These are phyloP conservation scores for Beauveria medogensis DNA, from an alignment of 2,329 filamentous ascomycete genomes.

Conservation along the genomic window DNA sequence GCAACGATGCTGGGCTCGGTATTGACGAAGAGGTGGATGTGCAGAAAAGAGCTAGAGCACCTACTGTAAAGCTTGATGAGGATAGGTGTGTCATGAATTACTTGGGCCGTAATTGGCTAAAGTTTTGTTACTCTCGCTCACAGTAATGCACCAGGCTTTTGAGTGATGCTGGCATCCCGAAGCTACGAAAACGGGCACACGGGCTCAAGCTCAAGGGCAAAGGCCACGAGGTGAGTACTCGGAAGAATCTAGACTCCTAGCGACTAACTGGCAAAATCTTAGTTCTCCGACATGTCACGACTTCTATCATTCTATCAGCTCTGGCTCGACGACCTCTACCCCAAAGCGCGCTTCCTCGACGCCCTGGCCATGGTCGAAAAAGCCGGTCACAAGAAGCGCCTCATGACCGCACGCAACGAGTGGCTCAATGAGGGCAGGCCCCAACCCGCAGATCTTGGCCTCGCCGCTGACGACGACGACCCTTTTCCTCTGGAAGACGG, in stretches of 20 bases:
- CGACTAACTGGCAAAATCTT: neutral
- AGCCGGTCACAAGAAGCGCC: conserved; percentile 72
- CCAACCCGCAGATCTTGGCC: conserved; percentile 25
- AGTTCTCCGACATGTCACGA: conserved; percentile 78
- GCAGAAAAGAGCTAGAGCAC: conserved; percentile 61
- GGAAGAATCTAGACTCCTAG: too few species aligned
- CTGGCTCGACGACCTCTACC: conserved; percentile 94
- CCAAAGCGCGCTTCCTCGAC: conserved; percentile 88
- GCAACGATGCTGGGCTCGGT: conserved; percentile 51
- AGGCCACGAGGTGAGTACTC: conserved; percentile 68
- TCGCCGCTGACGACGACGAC: conserved; percentile 19
- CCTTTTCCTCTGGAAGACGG: neutral
- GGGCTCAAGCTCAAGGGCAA: conserved; percentile 81
- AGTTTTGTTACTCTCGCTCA: neutral
- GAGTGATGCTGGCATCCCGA: conserved; percentile 75
- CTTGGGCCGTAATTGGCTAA: neutral
- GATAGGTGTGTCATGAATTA: conserved; percentile 41
- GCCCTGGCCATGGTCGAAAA: conserved; percentile 88
- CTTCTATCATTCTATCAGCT: conserved; percentile 88
- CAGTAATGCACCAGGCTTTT: conserved; percentile 51
- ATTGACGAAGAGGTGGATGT: conserved; percentile 83
- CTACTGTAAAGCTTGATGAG: conserved; percentile 82
- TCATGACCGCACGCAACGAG: conserved; percentile 66
- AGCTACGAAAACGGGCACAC: conserved; percentile 63
- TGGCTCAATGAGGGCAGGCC: conserved; percentile 77